Base-by-base conservation (phyloP, 164 flowering plant genomes). In the Vitis labrusca region DNA sequence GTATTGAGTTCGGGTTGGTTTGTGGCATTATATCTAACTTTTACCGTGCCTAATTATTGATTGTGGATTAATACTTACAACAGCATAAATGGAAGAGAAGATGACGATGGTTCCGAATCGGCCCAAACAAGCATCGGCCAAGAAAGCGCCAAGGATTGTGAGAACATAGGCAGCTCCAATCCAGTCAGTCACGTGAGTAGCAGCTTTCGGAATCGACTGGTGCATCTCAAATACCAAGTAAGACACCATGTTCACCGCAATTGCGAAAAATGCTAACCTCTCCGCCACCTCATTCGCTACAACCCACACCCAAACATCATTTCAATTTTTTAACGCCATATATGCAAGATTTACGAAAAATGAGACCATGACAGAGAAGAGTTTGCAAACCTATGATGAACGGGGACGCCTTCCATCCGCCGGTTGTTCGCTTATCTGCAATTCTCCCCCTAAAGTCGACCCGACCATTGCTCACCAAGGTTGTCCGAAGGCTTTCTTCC, bases 211-310 rank as follows among this genome's bases (percentile, higher is more conserved):
- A 4, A 88, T 61, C 3, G 88, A 66, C 29, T 85, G 76, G 14
- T 80, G 79, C 93, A 91, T 89, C 59, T 85, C 84, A 11, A 10
- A 0, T 0, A 83, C 79, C 71, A 89, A 71, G 71, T 89, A 91
- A 10, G 81, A 49, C 71, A 85, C 92, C 85, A 91, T 77, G 77
- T 73, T 88, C 74, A 89, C 92, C 7, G 85, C 92, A 50, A 88
- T 68, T 10, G 92, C 78, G 37, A 70, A 89, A 67, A 85, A 89
- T 2, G 91, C 89, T 68, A 89, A 64, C 61, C 93, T 85, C 79
- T 91, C 96, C 10, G 93, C 91, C 48, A 87, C 88, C 82, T 88
- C 96, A 66, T 87, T 89, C 76, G 76, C 96, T 90, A 66, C 72
- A 78, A 11, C 48, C 11, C 63, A 14, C 6, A 52, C 17, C 1